Percentiles rank a stretch among this genome's conserved stretches.
These are phyloP conservation scores for Epichloe sibirici DNA, from an alignment of 2,329 filamentous ascomycete species.

Conservation along the genomic window DNA sequence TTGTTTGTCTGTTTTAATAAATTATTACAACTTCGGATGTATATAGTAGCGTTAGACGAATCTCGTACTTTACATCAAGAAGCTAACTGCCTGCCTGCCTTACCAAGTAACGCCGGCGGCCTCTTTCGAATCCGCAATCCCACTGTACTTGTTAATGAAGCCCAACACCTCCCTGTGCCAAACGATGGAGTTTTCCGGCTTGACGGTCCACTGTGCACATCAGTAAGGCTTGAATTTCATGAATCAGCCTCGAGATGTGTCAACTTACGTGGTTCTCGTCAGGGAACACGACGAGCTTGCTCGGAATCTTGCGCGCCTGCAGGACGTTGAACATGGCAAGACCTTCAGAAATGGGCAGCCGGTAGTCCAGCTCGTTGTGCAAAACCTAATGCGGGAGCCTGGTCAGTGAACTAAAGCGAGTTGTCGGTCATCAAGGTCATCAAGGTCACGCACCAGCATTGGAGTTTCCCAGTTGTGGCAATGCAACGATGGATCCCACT, in stretches of 20 bases:
- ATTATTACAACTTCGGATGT: no score
- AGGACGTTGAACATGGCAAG: constrained; percentile 77
- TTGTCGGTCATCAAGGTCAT: no score
- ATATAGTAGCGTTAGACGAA: no score
- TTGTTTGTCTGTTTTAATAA: no score
- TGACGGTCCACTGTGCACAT: constrained; percentile 58
- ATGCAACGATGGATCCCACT: constrained; percentile 55
- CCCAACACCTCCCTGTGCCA: constrained; percentile 81
- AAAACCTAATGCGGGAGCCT: constrained; percentile 40
- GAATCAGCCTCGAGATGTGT: not conserved
- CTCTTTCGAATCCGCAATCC: constrained; percentile 20
- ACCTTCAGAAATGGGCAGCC: constrained; percentile 74
- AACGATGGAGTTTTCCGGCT: constrained; percentile 78
- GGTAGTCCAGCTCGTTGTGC: constrained; percentile 83
- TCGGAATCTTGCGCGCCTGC: constrained; percentile 62
- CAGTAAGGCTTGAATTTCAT: not conserved
- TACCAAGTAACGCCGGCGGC: not conserved
- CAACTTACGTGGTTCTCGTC: constrained; percentile 49
- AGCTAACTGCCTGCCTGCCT: no score
- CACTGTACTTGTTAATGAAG: constrained; percentile 58
- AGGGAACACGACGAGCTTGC: constrained; percentile 68
- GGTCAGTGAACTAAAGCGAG: not conserved
- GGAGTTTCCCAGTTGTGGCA: constrained; percentile 71
- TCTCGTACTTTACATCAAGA: not conserved
- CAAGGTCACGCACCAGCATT: constrained; percentile 46